Evolutionary conservation across 2,329 filamentous ascomycete species (phyloP).

Genomic region (Xylariaceae sp.): DNA sequence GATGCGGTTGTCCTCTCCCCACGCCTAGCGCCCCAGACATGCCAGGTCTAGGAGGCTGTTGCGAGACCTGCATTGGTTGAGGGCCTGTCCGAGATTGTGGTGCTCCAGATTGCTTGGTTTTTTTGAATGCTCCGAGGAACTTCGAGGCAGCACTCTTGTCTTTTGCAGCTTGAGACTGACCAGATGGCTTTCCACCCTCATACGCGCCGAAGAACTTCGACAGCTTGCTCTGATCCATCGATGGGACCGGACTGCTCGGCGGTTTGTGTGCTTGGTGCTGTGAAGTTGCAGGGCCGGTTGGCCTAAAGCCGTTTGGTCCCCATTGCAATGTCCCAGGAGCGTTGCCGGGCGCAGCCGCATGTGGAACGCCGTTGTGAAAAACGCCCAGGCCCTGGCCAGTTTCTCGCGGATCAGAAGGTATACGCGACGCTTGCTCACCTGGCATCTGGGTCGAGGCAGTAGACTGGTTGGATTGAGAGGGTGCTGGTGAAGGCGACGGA

Average conservation of each 20-base stretch:
- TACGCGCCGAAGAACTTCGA: conserved; percentile 27
- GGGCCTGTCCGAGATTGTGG: conserved; percentile 15
- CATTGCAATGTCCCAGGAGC: conserved; percentile 13
- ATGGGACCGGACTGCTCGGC: conserved; percentile 18
- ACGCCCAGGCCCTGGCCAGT: conserved; percentile 13
- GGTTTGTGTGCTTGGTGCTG: conserved; percentile 14
- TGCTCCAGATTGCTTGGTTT: conserved; percentile 20
- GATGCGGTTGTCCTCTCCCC: conserved; percentile 3
- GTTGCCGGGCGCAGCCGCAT: conserved; percentile 1
- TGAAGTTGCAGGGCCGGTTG: conserved; percentile 2
- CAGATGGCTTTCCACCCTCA: conserved; percentile 16
- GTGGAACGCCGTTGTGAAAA: conserved; percentile 10
- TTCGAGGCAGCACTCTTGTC: conserved; percentile 30
- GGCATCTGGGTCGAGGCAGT: conserved; percentile 11
- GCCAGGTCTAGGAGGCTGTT: conserved; percentile 7
- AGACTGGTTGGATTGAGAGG: conserved; percentile 19
- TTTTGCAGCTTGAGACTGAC: conserved; percentile 18
- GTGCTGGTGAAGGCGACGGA: conserved; percentile 22
- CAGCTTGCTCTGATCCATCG: conserved; percentile 21
- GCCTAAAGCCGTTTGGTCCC: conserved; percentile 17
- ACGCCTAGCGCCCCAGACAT: not conserved
- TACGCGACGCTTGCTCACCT: conserved; percentile 7
- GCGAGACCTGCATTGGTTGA: conserved; percentile 15
- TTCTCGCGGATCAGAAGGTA: conserved; percentile 14
- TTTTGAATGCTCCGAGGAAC: conserved; percentile 28